phyloP scores from a whole-genome alignment of 129 eudicot genomes.

The Saussurea involucrata region DNA sequence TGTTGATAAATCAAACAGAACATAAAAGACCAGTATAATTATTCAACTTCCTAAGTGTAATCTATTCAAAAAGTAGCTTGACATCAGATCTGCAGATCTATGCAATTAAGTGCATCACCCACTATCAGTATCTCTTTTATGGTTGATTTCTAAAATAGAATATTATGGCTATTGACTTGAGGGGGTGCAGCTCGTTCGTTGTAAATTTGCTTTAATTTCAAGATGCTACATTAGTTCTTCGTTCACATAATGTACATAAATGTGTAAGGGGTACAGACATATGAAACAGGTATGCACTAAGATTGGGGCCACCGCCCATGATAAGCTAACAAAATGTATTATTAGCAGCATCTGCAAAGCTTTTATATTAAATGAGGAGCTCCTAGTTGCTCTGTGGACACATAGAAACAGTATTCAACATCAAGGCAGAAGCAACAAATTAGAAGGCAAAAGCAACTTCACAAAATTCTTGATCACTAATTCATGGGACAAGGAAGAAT shows the following conservation, averaged over 20 bases:
- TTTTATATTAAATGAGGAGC: not conserved
- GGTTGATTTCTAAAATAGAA: not conserved
- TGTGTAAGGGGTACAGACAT: not conserved
- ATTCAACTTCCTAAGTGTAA: not conserved
- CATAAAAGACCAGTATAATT: not conserved
- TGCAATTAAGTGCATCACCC: not conserved
- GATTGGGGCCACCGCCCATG: not conserved
- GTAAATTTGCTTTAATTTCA: not conserved
- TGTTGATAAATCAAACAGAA: not conserved
- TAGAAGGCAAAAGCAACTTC: not conserved
- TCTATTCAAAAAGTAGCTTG: not conserved
- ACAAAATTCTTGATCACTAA: not conserved
- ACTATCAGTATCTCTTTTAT: not conserved
- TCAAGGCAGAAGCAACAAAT: slow-evolving; percentile 15
- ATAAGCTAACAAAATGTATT: not conserved
- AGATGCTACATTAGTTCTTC: not conserved
- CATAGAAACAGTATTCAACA: not conserved
- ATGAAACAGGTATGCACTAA: not conserved
- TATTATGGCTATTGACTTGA: not conserved
- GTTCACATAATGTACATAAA: not conserved
- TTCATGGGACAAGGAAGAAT: not conserved
- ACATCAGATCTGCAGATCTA: not conserved
- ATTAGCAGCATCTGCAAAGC: not conserved
- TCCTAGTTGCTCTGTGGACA: not conserved
- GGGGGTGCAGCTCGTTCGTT: not conserved